Evolutionary conservation across 352 stramenopile genomes (phyloP).

Genomic region (Aphanomyces stellatus): DNA sequence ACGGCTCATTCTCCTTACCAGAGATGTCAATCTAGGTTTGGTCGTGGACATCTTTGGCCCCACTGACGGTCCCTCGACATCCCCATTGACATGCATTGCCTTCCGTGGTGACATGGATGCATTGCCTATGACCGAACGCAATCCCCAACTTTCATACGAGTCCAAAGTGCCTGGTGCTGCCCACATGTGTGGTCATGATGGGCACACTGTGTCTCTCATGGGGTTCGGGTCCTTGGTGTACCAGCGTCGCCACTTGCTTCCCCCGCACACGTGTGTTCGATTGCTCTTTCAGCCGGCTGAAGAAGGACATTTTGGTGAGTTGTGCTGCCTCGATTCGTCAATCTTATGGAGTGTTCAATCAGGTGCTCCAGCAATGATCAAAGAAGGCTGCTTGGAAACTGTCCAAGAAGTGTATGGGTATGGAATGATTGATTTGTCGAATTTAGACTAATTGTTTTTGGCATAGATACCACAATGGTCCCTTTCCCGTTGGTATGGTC

Average conservation of each 20-base stretch:
- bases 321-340: neutral
- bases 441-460: too few species aligned
- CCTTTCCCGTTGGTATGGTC: constrained; percentile 83
- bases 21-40: neutral
- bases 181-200: constrained; percentile 95
- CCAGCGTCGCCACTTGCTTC: constrained; percentile 54
- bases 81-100: constrained; percentile 48
- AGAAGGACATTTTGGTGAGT: constrained; percentile 45
- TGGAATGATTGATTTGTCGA: too few species aligned
- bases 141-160: constrained; percentile 66
- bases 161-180: constrained; percentile 33
- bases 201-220: constrained; percentile 91
- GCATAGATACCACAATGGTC: constrained; percentile 80
- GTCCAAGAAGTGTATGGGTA: constrained; percentile 89
- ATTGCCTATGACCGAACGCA: constrained; percentile 85
- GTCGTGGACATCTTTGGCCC: neutral
- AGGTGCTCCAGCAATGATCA: constrained; percentile 89
- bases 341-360: constrained; percentile 24
- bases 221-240: constrained; percentile 78
- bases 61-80: neutral
- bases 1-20: neutral
- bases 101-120: constrained; percentile 96
- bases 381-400: constrained; percentile 81
- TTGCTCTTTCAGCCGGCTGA: constrained; percentile 96
- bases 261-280: constrained; percentile 68